phyloP scores from a whole-genome alignment of 2,329 filamentous ascomycete genomes.

The Fonsecaea erecta region DNA sequence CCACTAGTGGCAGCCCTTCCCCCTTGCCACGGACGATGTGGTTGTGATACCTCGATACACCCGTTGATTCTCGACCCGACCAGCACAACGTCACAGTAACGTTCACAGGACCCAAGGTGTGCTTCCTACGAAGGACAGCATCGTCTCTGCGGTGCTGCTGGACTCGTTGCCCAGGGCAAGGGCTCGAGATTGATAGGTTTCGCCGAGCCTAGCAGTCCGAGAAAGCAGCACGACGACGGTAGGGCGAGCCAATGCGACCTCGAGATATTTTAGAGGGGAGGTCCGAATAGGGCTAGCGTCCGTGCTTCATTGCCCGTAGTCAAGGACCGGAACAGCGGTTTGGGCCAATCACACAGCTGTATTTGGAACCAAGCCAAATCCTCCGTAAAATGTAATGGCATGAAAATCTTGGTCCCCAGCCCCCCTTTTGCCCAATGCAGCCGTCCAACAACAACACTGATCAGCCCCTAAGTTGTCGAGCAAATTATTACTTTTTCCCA shows the following conservation, averaged over 20 bases:
- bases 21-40: conserved; percentile 5
- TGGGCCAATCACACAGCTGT: neutral
- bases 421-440: neutral
- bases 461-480: neutral
- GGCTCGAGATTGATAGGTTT: neutral
- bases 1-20: neutral
- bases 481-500: neutral
- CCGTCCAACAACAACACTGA: neutral
- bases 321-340: neutral
- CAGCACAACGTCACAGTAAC: conserved; percentile 6
- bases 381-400: conserved; percentile 6
- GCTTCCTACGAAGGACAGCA: neutral
- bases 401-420: neutral
- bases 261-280: neutral
- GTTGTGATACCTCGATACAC: conserved; percentile 6
- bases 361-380: conserved; percentile 1
- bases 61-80: neutral
- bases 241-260: conserved; percentile 4
- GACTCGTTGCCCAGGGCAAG: conserved; percentile 1
- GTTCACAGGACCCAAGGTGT: neutral
- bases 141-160: conserved; percentile 11
- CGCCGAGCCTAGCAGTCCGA: neutral
- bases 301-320: conserved; percentile 3
- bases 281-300: neutral
- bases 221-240: conserved; percentile 1